phyloP scores from a whole-genome alignment of 805 yeast genomes.

The Pichia occidentalis region DNA sequence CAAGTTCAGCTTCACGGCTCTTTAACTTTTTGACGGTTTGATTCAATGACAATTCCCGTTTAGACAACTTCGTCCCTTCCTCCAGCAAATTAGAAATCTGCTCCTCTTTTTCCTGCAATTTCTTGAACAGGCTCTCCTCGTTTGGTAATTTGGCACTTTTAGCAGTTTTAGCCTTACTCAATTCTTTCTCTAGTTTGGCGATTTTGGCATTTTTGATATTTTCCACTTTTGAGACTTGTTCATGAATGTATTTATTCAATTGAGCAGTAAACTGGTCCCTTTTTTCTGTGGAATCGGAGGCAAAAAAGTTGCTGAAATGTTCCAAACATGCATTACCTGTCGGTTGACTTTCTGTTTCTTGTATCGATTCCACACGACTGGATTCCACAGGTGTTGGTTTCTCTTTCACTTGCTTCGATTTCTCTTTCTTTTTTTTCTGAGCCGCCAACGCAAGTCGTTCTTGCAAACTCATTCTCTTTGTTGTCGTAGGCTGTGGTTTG shows the following conservation, averaged over 20 bases:
- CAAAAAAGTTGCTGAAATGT: too few relatives aligned
- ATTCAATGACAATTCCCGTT: conserved; percentile 61
- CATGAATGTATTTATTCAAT: background rate
- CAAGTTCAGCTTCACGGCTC: conserved; percentile 34
- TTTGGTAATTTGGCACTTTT: background rate
- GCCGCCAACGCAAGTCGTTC: conserved; percentile 85
- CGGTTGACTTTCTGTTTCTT: too few relatives aligned
- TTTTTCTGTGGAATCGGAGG: background rate
- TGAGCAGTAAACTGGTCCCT: background rate
- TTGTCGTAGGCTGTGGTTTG: background rate
- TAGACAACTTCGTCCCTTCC: conserved; percentile 71
- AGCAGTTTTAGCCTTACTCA: background rate
- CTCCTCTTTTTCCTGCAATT: conserved; percentile 45
- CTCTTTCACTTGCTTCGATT: conserved; percentile 2
- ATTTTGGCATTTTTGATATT: conserved; percentile 6
- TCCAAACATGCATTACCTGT: too few relatives aligned
- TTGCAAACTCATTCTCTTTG: conserved; percentile 66
- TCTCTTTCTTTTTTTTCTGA: conserved; percentile 21
- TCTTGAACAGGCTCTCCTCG: conserved; percentile 17
- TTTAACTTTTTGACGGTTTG: conserved; percentile 61
- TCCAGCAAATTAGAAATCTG: conserved; percentile 58
- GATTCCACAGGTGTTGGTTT: background rate
- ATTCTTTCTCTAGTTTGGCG: conserved; percentile 2
- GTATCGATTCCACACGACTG: too few relatives aligned
- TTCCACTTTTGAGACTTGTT: background rate